Percentiles rank a stretch among this genome's conserved stretches.
phyloP scores from a whole-genome alignment of 192 early-diverging fungal genomes.

The Coemansia interrupta region DNA sequence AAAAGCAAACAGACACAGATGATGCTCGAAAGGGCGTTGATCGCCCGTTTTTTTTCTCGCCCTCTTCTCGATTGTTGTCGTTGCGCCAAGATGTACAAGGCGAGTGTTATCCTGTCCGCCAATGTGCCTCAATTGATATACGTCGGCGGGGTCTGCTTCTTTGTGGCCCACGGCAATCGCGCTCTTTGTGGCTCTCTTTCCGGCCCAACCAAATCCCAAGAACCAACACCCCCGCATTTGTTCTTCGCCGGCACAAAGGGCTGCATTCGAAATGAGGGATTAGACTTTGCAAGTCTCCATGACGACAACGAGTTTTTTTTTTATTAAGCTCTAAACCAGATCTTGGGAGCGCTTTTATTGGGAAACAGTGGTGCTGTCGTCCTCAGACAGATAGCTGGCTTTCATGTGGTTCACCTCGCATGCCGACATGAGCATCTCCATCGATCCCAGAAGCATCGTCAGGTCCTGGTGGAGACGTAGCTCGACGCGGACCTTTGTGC shows the following conservation, averaged over 20 bases:
- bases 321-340: not conserved
- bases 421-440: conserved; percentile 70
- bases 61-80: not conserved
- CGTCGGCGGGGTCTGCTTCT: too few relatives aligned
- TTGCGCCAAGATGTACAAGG: conserved; percentile 1
- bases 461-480: conserved; percentile 75
- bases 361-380: not conserved
- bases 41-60: not conserved
- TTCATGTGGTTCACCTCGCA: conserved; percentile 32
- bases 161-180: too few relatives aligned
- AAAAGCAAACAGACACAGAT: not conserved
- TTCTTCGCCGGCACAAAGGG: too few relatives aligned
- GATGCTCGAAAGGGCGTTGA: not conserved
- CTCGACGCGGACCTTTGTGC: conserved; percentile 72
- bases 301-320: too few relatives aligned
- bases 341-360: not conserved
- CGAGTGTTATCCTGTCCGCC: not conserved
- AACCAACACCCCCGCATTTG: not conserved
- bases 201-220: not conserved
- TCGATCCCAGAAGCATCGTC: conserved; percentile 70
- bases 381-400: conserved; percentile 1
- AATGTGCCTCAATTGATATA: too few relatives aligned
- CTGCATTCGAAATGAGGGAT: too few relatives aligned
- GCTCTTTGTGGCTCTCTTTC: too few relatives aligned
- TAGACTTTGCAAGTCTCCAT: too few relatives aligned